phyloP scores from a whole-genome alignment of 148 eudicot genomes.

The Oxyria digyna region DNA sequence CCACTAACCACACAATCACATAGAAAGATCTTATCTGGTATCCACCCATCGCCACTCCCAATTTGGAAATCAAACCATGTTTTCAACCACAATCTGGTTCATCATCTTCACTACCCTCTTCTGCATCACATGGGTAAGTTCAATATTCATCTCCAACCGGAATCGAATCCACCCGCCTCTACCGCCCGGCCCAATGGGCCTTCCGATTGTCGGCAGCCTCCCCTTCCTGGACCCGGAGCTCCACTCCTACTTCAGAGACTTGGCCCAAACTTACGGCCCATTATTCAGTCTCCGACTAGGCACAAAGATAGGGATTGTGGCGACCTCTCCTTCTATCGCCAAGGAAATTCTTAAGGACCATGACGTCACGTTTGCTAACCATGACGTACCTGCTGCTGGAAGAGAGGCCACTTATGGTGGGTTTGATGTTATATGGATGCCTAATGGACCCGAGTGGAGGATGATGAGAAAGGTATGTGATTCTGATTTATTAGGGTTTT shows the following conservation, averaged over 20 bases:
- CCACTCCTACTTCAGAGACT: conserved; percentile 3
- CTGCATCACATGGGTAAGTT: neutral
- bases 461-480: conserved; percentile 34
- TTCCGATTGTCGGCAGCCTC: conserved; percentile 4
- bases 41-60: too few relatives aligned
- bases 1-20: too few relatives aligned
- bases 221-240: conserved; percentile 7
- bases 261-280: conserved; percentile 40
- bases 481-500: too few relatives aligned
- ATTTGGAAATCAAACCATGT: neutral
- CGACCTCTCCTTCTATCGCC: conserved; percentile 38
- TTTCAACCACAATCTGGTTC: neutral
- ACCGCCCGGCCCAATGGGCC: conserved; percentile 5
- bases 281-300: conserved; percentile 47
- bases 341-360: conserved; percentile 45
- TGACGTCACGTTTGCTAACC: conserved; percentile 56
- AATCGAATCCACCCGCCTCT: neutral
- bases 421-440: conserved; percentile 36
- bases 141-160: neutral
- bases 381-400: conserved; percentile 48
- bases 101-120: neutral
- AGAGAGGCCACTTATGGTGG: conserved; percentile 43
- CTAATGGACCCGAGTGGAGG: conserved; percentile 55
- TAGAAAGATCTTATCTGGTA: too few relatives aligned
- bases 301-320: conserved; percentile 27